Evolutionary conservation across 2,329 filamentous ascomycete genomes (phyloP).

Genomic region (Fusarium palustre): DNA sequence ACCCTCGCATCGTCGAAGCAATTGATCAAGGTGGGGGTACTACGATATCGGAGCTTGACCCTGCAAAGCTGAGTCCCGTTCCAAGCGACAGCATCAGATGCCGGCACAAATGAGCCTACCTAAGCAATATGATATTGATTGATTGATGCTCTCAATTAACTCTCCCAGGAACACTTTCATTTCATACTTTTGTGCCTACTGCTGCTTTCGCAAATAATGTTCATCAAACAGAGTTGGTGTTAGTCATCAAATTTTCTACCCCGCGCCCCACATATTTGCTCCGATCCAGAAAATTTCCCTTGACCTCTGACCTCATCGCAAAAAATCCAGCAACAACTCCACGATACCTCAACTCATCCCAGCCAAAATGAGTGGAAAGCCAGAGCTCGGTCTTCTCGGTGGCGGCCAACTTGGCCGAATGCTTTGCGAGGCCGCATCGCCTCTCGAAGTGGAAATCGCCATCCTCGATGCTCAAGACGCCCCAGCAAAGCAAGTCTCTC

Average conservation of each 20-base stretch:
- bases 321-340: slow-evolving; percentile 12
- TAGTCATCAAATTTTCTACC: background rate
- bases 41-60: slow-evolving; percentile 22
- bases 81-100: too few species aligned
- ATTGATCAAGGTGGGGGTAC: background rate
- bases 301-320: slow-evolving; percentile 26
- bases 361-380: slow-evolving; percentile 11
- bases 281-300: slow-evolving; percentile 30
- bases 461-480: slow-evolving; percentile 81
- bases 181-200: too few species aligned
- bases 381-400: slow-evolving; percentile 62
- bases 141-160: background rate
- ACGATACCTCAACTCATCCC: background rate
- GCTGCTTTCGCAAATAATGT: too few species aligned
- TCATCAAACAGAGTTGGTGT: background rate
- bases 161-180: fast-evolving
- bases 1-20: background rate
- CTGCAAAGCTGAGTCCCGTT: too few species aligned
- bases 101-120: fast-evolving
- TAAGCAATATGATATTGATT: fast-evolving
- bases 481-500: slow-evolving; percentile 88
- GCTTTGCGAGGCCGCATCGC: slow-evolving; percentile 86
- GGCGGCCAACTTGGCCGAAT: slow-evolving; percentile 89
- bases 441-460: slow-evolving; percentile 80
- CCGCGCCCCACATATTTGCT: slow-evolving; percentile 6